Evolutionary conservation across 371 early-diverging fungal species (phyloP).

Genomic region (Mucor lusitanicus): DNA sequence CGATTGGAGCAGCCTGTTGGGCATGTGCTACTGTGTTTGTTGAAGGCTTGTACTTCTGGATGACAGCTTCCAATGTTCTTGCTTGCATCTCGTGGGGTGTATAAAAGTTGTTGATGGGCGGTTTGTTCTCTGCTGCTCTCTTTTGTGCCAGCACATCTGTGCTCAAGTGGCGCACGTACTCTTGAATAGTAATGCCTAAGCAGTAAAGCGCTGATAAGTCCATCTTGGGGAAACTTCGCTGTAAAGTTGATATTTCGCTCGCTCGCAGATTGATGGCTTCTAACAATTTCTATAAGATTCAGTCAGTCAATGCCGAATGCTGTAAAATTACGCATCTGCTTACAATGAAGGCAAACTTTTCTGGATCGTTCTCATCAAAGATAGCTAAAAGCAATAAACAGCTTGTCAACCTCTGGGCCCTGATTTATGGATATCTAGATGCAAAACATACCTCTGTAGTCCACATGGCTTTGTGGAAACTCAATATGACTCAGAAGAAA

Average conservation of each 20-base stretch:
- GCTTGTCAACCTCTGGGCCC: background rate
- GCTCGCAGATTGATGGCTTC: constrained; percentile 10
- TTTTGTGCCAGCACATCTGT: background rate
- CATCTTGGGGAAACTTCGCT: background rate
- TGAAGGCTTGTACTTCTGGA: background rate
- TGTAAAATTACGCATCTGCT: background rate
- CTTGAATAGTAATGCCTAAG: constrained; percentile 11
- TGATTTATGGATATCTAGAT: background rate
- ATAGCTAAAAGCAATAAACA: background rate
- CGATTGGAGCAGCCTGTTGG: background rate
- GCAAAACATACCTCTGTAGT: background rate
- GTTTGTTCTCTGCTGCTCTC: background rate
- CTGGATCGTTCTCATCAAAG: background rate
- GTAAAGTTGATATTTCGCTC: background rate
- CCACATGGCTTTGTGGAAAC: background rate
- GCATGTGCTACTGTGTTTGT: background rate
- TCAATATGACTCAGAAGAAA: background rate
- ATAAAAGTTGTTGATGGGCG: background rate
- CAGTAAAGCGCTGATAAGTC: constrained; percentile 16
- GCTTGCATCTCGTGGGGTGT: background rate
- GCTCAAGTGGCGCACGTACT: constrained; percentile 1
- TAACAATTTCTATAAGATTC: constrained; percentile 5
- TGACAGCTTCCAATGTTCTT: background rate
- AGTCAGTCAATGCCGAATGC: background rate
- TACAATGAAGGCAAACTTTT: background rate